A percentile compares a stretch with the other conserved stretches of the same genome.
phyloP scores from a whole-genome alignment of 306 rosid species.

The Alnus glutinosa region DNA sequence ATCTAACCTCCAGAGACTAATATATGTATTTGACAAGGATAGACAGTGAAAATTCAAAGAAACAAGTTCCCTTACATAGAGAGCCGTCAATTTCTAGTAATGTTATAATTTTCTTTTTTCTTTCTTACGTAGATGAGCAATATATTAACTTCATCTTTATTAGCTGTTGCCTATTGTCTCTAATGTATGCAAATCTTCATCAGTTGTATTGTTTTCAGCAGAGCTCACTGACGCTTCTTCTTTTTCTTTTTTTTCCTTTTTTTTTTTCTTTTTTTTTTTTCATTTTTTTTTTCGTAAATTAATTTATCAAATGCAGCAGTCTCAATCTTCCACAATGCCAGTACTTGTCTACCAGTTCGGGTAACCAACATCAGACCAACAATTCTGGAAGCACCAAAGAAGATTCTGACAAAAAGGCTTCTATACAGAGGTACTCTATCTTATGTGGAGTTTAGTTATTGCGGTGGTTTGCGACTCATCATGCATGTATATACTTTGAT shows the following conservation, averaged over 20 bases:
- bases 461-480: not conserved
- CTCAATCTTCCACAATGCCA: conserved; percentile 75
- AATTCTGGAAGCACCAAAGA: conserved; percentile 33
- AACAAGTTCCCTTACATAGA: not conserved
- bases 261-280: not conserved
- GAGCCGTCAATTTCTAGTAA: not conserved
- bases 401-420: conserved; percentile 39
- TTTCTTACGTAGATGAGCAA: not conserved
- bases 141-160: not conserved
- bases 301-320: conserved; percentile 48
- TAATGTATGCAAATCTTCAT: not conserved
- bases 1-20: not conserved
- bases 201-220: not conserved
- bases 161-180: not conserved
- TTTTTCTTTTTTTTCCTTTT: conserved; percentile 12
- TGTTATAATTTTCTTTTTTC: not conserved
- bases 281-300: conserved; percentile 9
- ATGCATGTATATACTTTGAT: not conserved
- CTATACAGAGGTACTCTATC: conserved; percentile 60
- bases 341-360: conserved; percentile 44
- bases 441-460: conserved; percentile 15
- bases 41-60: not conserved
- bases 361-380: conserved; percentile 36
- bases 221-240: not conserved
- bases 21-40: not conserved